A percentile compares a stretch with the other conserved stretches of the same genome.
phyloP scores from a whole-genome alignment of 257 asterid genomes.

The Scutellaria galericulata region DNA sequence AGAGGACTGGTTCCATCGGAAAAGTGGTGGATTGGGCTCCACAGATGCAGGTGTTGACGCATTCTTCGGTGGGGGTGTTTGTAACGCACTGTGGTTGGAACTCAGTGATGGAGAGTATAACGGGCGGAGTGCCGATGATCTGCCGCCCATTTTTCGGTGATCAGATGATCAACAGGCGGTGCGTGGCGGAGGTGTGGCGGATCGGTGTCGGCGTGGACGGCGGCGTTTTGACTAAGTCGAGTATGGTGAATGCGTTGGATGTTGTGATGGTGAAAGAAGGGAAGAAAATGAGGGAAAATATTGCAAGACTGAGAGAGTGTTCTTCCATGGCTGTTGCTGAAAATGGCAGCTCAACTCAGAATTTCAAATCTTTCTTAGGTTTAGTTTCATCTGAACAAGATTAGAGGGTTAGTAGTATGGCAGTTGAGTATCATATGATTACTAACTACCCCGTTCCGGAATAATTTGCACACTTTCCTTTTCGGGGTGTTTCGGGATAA shows the following conservation, averaged over 20 bases:
- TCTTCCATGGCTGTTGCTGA: constrained; percentile 48
- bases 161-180: constrained; percentile 56
- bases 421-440: no score
- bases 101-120: constrained; percentile 55
- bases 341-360: constrained; percentile 50
- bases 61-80: constrained; percentile 54
- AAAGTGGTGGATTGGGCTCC: constrained; percentile 65
- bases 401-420: neutral
- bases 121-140: constrained; percentile 63
- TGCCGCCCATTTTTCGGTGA: constrained; percentile 66
- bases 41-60: constrained; percentile 50
- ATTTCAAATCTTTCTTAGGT: constrained; percentile 42
- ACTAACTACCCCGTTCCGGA: no score
- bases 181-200: constrained; percentile 55
- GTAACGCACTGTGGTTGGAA: constrained; percentile 66
- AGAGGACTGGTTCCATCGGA: constrained; percentile 45
- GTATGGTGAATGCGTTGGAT: constrained; percentile 41
- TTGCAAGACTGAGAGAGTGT: constrained; percentile 39
- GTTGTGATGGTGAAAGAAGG: constrained; percentile 35
- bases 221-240: constrained; percentile 44
- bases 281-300: constrained; percentile 45
- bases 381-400: constrained; percentile 21
- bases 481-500: no score
- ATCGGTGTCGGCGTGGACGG: constrained; percentile 60
- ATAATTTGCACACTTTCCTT: no score